Evolutionary conservation across 1,139 yeast genomes (phyloP).

Genomic region (Candida tropicalis): DNA sequence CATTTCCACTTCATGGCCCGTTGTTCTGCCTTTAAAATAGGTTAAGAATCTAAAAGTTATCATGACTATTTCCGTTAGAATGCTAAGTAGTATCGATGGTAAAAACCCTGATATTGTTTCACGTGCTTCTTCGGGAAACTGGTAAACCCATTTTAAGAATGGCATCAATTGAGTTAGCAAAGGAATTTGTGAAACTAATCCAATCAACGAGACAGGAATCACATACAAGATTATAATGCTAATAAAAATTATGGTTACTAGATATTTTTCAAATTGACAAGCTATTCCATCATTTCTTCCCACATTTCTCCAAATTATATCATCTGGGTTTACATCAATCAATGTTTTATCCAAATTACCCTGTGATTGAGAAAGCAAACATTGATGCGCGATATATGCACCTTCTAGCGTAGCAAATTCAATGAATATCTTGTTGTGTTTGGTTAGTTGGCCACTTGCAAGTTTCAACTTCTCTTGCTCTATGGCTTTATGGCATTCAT

Average conservation of each 20-base stretch:
- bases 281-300: slow-evolving; percentile 34
- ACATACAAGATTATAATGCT: slow-evolving; percentile 61
- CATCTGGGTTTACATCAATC: slow-evolving; percentile 57
- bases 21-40: slow-evolving; percentile 50
- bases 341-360: slow-evolving; percentile 45
- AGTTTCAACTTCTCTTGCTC: slow-evolving; percentile 25
- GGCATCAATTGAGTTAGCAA: slow-evolving; percentile 58
- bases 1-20: slow-evolving; percentile 58
- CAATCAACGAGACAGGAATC: slow-evolving; percentile 71
- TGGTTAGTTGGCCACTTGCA: slow-evolving; percentile 21
- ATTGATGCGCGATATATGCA: slow-evolving; percentile 58
- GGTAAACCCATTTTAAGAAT: slow-evolving; percentile 51
- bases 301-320: slow-evolving; percentile 62
- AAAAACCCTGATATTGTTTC: slow-evolving; percentile 58
- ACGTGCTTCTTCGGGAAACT: slow-evolving; percentile 54
- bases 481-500: slow-evolving; percentile 20
- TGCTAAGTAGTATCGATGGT: slow-evolving; percentile 61
- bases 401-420: slow-evolving; percentile 51
- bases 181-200: slow-evolving; percentile 66
- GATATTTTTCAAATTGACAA: slow-evolving; percentile 36
- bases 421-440: slow-evolving; percentile 50
- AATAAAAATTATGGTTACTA: slow-evolving; percentile 47
- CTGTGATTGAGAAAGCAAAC: slow-evolving; percentile 46
- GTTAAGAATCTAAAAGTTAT: slow-evolving; percentile 51
- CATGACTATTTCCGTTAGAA: slow-evolving; percentile 59